Percentiles rank a stretch among this genome's conserved stretches.
Evolutionary conservation across 1,284 basidiomycete genomes (phyloP).

Genomic region (Puccinia triticina): DNA sequence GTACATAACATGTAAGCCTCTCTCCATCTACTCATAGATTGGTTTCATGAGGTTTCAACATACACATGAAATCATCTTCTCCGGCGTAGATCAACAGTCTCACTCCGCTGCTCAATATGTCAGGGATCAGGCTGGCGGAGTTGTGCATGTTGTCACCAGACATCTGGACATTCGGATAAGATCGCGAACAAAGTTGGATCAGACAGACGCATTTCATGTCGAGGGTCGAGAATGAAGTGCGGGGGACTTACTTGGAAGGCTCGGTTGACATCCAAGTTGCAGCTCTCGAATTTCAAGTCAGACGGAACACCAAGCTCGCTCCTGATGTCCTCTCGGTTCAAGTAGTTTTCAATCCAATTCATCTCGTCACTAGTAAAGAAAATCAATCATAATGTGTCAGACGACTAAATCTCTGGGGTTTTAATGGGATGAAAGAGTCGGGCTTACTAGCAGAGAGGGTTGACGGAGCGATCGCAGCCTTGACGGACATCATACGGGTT

Average conservation of each 20-base stretch:
- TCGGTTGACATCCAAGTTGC: slow-evolving; percentile 66
- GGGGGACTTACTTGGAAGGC: slow-evolving; percentile 57
- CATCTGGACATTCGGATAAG: slow-evolving; percentile 62
- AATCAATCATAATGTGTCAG: not conserved
- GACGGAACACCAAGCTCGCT: slow-evolving; percentile 71
- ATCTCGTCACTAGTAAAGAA: slow-evolving; percentile 64
- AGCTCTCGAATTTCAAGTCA: slow-evolving; percentile 68
- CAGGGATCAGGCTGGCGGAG: slow-evolving; percentile 72
- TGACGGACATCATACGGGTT: slow-evolving; percentile 78
- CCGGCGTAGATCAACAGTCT: slow-evolving; percentile 80
- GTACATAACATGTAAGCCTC: not conserved
- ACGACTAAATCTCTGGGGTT: slow-evolving; percentile 53
- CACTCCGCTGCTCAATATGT: slow-evolving; percentile 74
- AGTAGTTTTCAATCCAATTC: slow-evolving; percentile 76
- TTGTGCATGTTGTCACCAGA: slow-evolving; percentile 77
- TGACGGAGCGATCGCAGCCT: slow-evolving; percentile 71
- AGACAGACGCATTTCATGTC: not conserved
- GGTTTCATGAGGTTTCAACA: not conserved
- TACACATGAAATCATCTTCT: slow-evolving; percentile 73
- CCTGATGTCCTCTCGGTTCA: slow-evolving; percentile 74
- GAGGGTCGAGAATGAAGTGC: slow-evolving; percentile 65
- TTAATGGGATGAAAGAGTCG: not conserved
- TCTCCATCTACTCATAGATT: not conserved
- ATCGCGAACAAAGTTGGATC: slow-evolving; percentile 58
- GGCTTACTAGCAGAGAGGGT: slow-evolving; percentile 62